Conservation (phyloP, 495 filamentous ascomycete species). For the Aspergillus sclerotiicarbonarius region DNA sequence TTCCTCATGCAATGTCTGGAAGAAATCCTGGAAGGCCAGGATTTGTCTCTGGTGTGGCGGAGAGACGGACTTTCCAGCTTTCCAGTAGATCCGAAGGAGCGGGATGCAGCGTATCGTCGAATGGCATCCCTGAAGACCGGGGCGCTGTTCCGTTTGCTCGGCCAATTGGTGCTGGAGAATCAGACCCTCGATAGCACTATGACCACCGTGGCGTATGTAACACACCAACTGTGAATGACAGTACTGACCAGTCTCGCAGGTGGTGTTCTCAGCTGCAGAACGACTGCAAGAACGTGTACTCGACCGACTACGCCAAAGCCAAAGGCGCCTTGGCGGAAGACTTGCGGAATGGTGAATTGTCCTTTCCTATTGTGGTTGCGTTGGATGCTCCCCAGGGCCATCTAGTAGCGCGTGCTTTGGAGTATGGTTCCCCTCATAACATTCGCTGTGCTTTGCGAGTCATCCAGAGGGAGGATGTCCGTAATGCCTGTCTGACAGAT, state of each 20-base stretch:
- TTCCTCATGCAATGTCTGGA: slow-evolving; percentile 26
- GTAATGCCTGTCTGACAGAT: slow-evolving; percentile 16
- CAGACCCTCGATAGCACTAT: slow-evolving; percentile 18
- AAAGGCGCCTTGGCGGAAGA: slow-evolving; percentile 32
- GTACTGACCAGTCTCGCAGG: slow-evolving; percentile 12
- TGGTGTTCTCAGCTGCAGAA: slow-evolving; percentile 34
- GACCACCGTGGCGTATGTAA: slow-evolving; percentile 19
- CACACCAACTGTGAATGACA: too few species aligned
- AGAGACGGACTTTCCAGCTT: slow-evolving; percentile 26
- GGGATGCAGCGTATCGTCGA: slow-evolving; percentile 13
- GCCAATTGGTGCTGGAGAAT: slow-evolving; percentile 21
- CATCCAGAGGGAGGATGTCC: slow-evolving; percentile 19
- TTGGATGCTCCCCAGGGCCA: slow-evolving; percentile 19
- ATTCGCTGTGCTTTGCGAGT: slow-evolving; percentile 19
- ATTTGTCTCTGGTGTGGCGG: slow-evolving; percentile 33
- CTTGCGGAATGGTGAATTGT: slow-evolving; percentile 28
- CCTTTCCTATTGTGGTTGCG: slow-evolving; percentile 29
- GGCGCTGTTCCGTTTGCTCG: slow-evolving; percentile 21
- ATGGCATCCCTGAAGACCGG: slow-evolving; percentile 28
- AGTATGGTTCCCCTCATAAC: slow-evolving; percentile 19
- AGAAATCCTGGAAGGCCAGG: slow-evolving; percentile 32
- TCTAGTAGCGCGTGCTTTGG: slow-evolving; percentile 17
- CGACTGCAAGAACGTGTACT: slow-evolving; percentile 35
- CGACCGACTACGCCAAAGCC: slow-evolving; percentile 26
- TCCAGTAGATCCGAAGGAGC: slow-evolving; percentile 10